Base-by-base conservation (phyloP, 768 basidiomycete species). In the Amanita inopinata region DNA sequence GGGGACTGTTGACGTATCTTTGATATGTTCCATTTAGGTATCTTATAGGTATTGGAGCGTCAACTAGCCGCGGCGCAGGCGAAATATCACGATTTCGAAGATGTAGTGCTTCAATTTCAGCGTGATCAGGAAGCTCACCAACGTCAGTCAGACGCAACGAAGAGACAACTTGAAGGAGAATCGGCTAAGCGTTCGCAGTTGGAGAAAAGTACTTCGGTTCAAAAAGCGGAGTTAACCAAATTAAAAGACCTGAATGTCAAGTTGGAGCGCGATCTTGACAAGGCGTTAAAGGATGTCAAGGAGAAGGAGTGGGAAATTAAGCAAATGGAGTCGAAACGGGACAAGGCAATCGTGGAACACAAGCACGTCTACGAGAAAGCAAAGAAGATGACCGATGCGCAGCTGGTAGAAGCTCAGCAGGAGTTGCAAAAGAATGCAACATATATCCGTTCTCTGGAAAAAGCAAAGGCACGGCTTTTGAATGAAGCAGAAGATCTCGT, bases 281-380 rank as follows among this genome's bases (percentile, higher is more conserved):
- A 88, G 54, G 76, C 81, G 7, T 66, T 85, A n/a, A 71, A 73
- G 5, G 88, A 93, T 46, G 65, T 94, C 36, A 83, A 87, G 56
- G 71, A 69, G 32, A 78, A 83, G 36, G 88, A 96, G 52, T 83
- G 81, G 76, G 87, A 93, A 44, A 74, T 89, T 49, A 86, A 80
- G 50, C 84, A 93, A 49, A 64, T 97, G 6, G 80, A 85, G 40
- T 83, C 86, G 2, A 79, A 74, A 56, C 85, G 96, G 56, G 90
- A 97, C 67, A 97, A 93, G 66, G 96, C 88, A n/a, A 93, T 96
- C 46, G 92, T 98, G 33, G 93, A 98, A 60, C 94, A 98, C 55
- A 89, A 96, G 18, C 83, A 98, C 57, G 94, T 97, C 20, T 71
- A 94, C 8, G 92, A 97, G 58, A 88, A 93, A 57, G 94, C 94